Conservation (phyloP, 257 asterid genomes). For the Salvia miltiorrhiza region DNA sequence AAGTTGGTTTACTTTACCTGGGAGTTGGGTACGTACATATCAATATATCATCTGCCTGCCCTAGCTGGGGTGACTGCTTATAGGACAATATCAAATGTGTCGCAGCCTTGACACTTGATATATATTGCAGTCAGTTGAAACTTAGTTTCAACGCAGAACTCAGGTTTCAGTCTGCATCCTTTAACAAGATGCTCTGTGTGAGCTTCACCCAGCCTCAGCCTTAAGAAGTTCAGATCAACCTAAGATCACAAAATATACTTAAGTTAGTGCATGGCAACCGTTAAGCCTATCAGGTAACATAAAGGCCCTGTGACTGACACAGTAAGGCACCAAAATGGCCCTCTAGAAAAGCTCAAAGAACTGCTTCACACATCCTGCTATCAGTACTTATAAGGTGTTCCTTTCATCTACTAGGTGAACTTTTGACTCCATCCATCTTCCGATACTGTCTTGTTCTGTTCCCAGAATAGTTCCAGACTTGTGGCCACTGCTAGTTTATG, state of each 20-base stretch:
- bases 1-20: not conserved
- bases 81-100: constrained; percentile 65
- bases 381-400: too few species aligned
- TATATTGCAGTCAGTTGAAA: constrained; percentile 75
- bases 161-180: constrained; percentile 77
- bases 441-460: too few species aligned
- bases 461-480: too few species aligned
- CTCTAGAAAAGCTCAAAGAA: not conserved
- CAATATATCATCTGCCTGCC: not conserved
- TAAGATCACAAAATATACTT: constrained; percentile 21
- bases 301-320: not conserved
- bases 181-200: constrained; percentile 75
- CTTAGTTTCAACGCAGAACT: constrained; percentile 63
- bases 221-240: constrained; percentile 61
- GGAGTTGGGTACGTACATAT: not conserved
- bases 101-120: constrained; percentile 66
- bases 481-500: too few species aligned
- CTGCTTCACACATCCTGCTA: too few species aligned
- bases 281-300: too few species aligned
- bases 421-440: too few species aligned
- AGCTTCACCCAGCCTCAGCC: constrained; percentile 69
- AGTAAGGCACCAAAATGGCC: not conserved
- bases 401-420: too few species aligned
- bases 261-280: not conserved
- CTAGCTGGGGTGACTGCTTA: constrained; percentile 24